A percentile compares a stretch with the other conserved stretches of the same genome.
Evolutionary conservation across 768 basidiomycete species (phyloP).

Genomic region (Tylopilus felleus): DNA sequence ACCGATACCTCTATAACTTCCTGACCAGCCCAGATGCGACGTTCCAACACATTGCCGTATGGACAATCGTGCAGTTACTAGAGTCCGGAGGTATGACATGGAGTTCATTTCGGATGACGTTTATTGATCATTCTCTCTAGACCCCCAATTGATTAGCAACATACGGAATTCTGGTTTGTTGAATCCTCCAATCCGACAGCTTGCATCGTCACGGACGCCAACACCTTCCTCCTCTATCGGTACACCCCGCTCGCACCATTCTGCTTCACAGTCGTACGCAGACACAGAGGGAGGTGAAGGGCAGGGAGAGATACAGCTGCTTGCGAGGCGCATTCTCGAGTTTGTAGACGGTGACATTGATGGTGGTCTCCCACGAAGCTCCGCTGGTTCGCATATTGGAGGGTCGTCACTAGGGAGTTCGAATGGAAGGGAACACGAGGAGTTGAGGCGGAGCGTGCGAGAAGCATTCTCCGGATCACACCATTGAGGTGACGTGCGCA

Average conservation of each 20-base stretch:
- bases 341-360: conserved; percentile 77
- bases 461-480: conserved; percentile 74
- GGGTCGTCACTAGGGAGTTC: conserved; percentile 66
- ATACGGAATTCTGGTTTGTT: conserved; percentile 82
- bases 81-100: conserved; percentile 79
- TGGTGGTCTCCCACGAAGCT: conserved; percentile 55
- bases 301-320: conserved; percentile 84
- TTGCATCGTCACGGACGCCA: conserved; percentile 68
- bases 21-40: conserved; percentile 90
- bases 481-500: conserved; percentile 18
- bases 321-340: conserved; percentile 83
- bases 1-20: conserved; percentile 92
- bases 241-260: conserved; percentile 68
- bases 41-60: conserved; percentile 99
- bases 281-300: conserved; percentile 86
- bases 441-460: conserved; percentile 75
- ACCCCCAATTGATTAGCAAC: conserved; percentile 85
- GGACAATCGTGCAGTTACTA: conserved; percentile 96
- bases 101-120: neutral
- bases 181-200: conserved; percentile 80
- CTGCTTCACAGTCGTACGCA: conserved; percentile 68
- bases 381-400: conserved; percentile 62
- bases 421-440: conserved; percentile 66
- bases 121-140: conserved; percentile 35
- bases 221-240: conserved; percentile 72